Evolutionary conservation across 2,329 filamentous ascomycete genomes (phyloP), one percentile per base, ranked within the genome.

Genomic region (Ophiostoma montium): DNA sequence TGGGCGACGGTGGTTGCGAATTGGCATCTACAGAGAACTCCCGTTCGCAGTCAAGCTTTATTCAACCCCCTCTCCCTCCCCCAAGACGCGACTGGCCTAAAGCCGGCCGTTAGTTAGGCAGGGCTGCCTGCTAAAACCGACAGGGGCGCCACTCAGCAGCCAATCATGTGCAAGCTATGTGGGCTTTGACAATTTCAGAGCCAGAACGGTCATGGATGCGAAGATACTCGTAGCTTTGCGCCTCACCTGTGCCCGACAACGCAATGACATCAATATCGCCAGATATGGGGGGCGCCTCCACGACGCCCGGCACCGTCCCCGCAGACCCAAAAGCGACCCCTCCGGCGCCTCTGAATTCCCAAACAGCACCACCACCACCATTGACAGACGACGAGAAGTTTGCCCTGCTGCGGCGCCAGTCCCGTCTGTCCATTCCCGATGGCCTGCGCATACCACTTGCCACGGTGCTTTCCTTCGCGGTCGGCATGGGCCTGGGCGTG

Each of bases 401-500:
- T 36, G 60, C 64, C 31, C 51, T 61, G 49, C 64, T 62, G 57
- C 52, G 53, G 49, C 60, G 55, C 39, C 62, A 65, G 50, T 70
- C 72, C 7, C 71, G 75, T 3, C 69, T 78, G 9, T 82, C 80
- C 32, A 75, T 88, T 49, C 74, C 80, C 44, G 75, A 82, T 39
- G 66, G 75, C 33, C 61, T 75, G 16, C 82, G 86, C 52, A 71
- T 92, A 35, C 72, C 82, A 33, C 68, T 84, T 47, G 80, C 82
- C 12, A 71, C 78, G 3, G 54, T 74, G 11, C 67, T 79, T 23
- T 79, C 82, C 7, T 84, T 85, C 56, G 58, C 76, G 4, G 69
- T 81, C n/a, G 86, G 87, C 48, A 72, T 85, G 61, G 69, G 68
- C 1, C 69, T 95, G 12, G 89, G 88, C 23, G 69, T 81, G 16